Conservation (phyloP, 495 filamentous ascomycete genomes). For the Daldinia vernicosa region DNA sequence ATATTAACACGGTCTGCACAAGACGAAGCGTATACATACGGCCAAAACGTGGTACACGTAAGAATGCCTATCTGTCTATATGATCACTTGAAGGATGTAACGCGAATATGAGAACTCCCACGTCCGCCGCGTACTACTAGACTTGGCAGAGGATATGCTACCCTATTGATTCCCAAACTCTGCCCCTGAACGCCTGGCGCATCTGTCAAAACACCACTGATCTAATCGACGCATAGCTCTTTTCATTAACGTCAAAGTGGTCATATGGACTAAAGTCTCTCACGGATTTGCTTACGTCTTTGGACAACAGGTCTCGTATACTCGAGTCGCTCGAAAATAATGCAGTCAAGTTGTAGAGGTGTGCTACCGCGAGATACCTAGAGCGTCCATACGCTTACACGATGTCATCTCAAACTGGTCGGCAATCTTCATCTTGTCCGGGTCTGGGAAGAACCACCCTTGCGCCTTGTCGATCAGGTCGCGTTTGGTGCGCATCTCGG, state of each 20-base stretch:
- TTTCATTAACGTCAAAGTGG: background rate
- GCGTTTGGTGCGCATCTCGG: slow-evolving; percentile 68
- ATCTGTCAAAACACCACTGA: background rate
- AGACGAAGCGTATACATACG: background rate
- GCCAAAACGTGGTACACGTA: background rate
- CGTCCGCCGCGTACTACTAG: background rate
- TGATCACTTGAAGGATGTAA: slow-evolving; percentile 2
- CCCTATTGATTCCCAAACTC: slow-evolving; percentile 8
- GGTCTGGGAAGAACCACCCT: slow-evolving; percentile 87
- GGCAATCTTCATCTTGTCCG: slow-evolving; percentile 71
- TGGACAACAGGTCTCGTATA: background rate
- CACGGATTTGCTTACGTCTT: background rate
- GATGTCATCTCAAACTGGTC: slow-evolving; percentile 50
- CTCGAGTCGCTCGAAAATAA: background rate
- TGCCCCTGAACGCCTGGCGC: background rate
- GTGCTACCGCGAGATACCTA: slow-evolving; percentile 42
- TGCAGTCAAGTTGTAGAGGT: background rate
- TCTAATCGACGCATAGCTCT: background rate
- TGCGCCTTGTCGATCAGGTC: slow-evolving; percentile 79
- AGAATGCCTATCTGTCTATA: slow-evolving; percentile 1
- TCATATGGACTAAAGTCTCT: background rate
- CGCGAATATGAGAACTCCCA: slow-evolving; percentile 9
- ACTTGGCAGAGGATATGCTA: background rate
- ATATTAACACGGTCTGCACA: background rate
- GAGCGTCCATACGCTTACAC: slow-evolving; percentile 50